Evolutionary conservation across 2,329 filamentous ascomycete genomes (phyloP).

Genomic region (Trichoderma cornu-damae): DNA sequence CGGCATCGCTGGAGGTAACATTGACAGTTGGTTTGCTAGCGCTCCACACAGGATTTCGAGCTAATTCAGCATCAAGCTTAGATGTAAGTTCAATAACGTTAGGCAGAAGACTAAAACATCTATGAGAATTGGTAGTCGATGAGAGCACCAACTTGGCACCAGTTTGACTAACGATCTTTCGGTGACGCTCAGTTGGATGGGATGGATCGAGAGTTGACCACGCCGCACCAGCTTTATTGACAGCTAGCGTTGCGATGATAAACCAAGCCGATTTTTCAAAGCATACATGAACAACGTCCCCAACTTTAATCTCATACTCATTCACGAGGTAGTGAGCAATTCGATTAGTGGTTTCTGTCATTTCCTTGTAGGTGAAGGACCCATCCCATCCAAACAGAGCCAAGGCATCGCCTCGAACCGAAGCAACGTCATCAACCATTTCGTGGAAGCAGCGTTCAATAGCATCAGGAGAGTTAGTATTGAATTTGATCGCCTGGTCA

Average conservation of each 20-base stretch:
- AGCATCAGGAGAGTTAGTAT: background rate
- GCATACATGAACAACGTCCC: slow-evolving; percentile 14
- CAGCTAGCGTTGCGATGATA: slow-evolving; percentile 3
- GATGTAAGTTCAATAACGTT: slow-evolving; percentile 3
- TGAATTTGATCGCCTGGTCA: background rate
- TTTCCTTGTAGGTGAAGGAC: slow-evolving; percentile 7
- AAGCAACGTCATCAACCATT: slow-evolving; percentile 3
- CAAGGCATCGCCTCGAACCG: background rate
- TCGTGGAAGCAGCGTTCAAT: slow-evolving; percentile 11
- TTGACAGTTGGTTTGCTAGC: background rate
- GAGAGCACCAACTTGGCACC: background rate
- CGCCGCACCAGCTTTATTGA: slow-evolving; percentile 17
- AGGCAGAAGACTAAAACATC: background rate
- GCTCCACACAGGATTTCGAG: background rate
- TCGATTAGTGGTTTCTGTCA: background rate
- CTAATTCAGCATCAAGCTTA: slow-evolving; percentile 6
- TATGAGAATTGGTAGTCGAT: background rate
- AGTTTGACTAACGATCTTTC: slow-evolving; percentile 10
- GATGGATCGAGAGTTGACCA: slow-evolving; percentile 15
- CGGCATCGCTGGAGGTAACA: slow-evolving; percentile 19
- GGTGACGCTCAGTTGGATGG: background rate
- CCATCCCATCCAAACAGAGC: slow-evolving; percentile 13
- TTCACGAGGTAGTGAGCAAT: slow-evolving; percentile 11
- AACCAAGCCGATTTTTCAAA: slow-evolving; percentile 17
- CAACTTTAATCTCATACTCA: background rate